Percentiles rank a stretch among this genome's conserved stretches.
Evolutionary conservation across 352 stramenopile species (phyloP).

Genomic region (Pythium aristosporum): DNA sequence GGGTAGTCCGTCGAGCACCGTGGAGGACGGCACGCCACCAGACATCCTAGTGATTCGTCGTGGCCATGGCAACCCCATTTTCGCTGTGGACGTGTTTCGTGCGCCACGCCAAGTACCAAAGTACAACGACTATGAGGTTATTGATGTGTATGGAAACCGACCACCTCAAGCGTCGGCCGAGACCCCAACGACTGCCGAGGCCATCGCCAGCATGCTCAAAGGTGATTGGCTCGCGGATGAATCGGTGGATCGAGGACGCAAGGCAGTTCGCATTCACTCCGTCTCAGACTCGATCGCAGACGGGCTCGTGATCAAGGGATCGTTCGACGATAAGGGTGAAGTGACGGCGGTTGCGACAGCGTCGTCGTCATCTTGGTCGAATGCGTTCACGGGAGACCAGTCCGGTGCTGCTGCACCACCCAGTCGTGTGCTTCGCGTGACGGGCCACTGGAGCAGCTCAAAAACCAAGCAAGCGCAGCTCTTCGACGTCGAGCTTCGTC

Average conservation of each 20-base stretch:
- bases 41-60: conserved; percentile 70
- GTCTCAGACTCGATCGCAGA: conserved; percentile 53
- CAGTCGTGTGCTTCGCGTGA: conserved; percentile 48
- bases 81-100: conserved; percentile 85
- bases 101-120: conserved; percentile 80
- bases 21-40: conserved; percentile 22
- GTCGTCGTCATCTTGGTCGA: conserved; percentile 44
- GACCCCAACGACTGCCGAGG: not conserved
- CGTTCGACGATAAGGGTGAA: conserved; percentile 72
- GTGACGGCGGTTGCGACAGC: conserved; percentile 54
- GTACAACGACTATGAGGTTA: conserved; percentile 89
- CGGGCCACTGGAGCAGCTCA: conserved; percentile 70
- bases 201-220: conserved; percentile 28
- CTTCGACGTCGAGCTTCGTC: conserved; percentile 72
- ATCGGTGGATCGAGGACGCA: conserved; percentile 61
- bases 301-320: conserved; percentile 59
- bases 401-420: not conserved
- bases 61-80: conserved; percentile 85
- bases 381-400: conserved; percentile 23
- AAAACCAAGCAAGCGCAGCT: conserved; percentile 75
- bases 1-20: conserved; percentile 50
- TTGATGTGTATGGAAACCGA: conserved; percentile 50
- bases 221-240: conserved; percentile 81
- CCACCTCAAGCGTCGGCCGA: not conserved
- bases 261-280: conserved; percentile 61